Conservation (phyloP, 768 basidiomycete species). For the Leccinum subtestaceum region DNA sequence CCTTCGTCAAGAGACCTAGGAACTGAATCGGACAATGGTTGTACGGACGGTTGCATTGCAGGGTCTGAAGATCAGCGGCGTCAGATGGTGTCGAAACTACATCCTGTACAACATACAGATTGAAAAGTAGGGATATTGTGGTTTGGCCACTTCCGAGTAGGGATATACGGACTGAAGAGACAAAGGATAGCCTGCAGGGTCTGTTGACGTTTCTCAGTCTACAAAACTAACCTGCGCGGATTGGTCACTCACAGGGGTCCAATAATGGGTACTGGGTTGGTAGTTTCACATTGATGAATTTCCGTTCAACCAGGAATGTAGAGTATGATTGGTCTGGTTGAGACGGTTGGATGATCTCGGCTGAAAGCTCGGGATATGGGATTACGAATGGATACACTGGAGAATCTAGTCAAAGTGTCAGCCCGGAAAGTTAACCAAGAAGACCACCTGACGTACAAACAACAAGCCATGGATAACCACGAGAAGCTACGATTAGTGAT, state of each 20-base stretch:
- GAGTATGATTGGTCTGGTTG: not conserved
- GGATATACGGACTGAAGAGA: slow-evolving; percentile 28
- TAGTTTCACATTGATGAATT: slow-evolving; percentile 15
- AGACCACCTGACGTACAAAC: slow-evolving; percentile 32
- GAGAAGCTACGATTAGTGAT: slow-evolving; percentile 11
- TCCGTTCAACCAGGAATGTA: not conserved
- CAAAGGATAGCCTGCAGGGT: slow-evolving; percentile 28
- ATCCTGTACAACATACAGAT: slow-evolving; percentile 21
- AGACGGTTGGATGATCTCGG: slow-evolving; percentile 3
- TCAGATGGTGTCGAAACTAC: not conserved
- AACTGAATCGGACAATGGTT: slow-evolving; percentile 3
- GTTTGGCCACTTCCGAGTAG: not conserved
- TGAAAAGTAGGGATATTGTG: slow-evolving; percentile 23
- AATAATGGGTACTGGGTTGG: slow-evolving; percentile 24
- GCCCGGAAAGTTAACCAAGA: not conserved
- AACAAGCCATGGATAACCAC: slow-evolving; percentile 36
- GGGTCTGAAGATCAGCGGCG: slow-evolving; percentile 5
- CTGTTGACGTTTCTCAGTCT: slow-evolving; percentile 4
- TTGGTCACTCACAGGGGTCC: slow-evolving; percentile 33
- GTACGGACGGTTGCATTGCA: slow-evolving; percentile 16
- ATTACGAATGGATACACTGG: slow-evolving; percentile 22
- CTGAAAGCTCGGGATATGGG: slow-evolving; percentile 12
- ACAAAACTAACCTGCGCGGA: not conserved
- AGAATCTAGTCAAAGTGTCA: slow-evolving; percentile 16
- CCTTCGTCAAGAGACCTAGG: slow-evolving; percentile 10